These are phyloP conservation scores for Stereum hirsutum DNA, from an alignment of 1,284 basidiomycete species.

Conservation along the genomic window DNA sequence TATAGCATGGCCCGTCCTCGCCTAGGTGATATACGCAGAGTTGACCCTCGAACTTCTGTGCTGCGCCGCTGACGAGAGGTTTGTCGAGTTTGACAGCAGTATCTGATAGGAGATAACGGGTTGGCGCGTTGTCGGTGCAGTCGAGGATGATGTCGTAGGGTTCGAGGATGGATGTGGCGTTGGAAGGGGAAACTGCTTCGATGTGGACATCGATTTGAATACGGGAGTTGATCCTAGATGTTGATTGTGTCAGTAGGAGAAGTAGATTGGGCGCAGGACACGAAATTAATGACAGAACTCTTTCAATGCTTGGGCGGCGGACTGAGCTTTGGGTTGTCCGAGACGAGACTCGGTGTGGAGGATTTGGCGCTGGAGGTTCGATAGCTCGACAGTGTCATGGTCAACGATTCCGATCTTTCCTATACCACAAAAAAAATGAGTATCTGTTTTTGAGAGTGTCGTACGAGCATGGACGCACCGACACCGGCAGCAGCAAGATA, in stretches of 20 bases:
- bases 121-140: conserved; percentile 92
- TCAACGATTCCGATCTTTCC: conserved; percentile 77
- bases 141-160: conserved; percentile 80
- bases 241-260: conserved; percentile 2
- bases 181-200: conserved; percentile 46
- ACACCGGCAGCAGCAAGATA: conserved; percentile 91
- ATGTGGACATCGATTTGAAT: conserved; percentile 45
- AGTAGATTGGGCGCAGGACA: background rate
- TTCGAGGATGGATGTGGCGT: conserved; percentile 51
- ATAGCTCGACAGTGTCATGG: conserved; percentile 84
- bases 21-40: conserved; percentile 73
- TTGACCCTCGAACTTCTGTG: conserved; percentile 89
- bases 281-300: conserved; percentile 29
- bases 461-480: conserved; percentile 38
- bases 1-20: conserved; percentile 79
- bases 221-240: conserved; percentile 61
- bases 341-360: conserved; percentile 78
- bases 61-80: conserved; percentile 89
- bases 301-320: conserved; percentile 61
- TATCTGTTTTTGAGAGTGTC: background rate
- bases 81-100: conserved; percentile 66
- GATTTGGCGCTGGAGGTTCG: conserved; percentile 92
- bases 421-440: background rate
- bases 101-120: conserved; percentile 93
- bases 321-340: conserved; percentile 80